These are phyloP conservation scores for Thelephora aurantiotincta DNA, from an alignment of 768 basidiomycete species.

Conservation along the genomic window DNA sequence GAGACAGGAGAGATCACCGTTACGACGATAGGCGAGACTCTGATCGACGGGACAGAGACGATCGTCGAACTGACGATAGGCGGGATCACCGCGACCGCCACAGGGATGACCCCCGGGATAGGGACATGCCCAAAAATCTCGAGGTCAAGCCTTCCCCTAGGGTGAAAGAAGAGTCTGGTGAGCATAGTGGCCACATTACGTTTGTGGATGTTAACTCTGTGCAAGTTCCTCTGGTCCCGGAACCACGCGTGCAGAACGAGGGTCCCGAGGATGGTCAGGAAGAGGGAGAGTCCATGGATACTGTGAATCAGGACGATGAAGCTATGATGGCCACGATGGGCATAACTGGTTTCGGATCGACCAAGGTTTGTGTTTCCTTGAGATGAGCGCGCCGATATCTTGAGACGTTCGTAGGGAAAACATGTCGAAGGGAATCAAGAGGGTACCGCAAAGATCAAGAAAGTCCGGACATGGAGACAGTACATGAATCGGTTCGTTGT, in stretches of 20 bases:
- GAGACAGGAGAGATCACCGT: conserved; percentile 8
- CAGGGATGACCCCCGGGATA: conserved; percentile 9
- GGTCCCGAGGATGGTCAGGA: conserved; percentile 35
- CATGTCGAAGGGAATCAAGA: conserved; percentile 76
- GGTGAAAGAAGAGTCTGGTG: conserved; percentile 4
- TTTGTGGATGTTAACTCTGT: conserved; percentile 24
- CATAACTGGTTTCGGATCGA: conserved; percentile 71
- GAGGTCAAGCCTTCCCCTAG: conserved; percentile 7
- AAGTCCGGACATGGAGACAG: conserved; percentile 86
- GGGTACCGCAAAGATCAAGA: conserved; percentile 52
- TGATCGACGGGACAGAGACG: conserved; percentile 6
- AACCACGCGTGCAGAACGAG: conserved; percentile 26
- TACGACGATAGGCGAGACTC: conserved; percentile 9
- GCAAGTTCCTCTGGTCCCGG: conserved; percentile 17
- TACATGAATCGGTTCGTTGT: conserved; percentile 83
- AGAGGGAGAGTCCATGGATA: conserved; percentile 34
- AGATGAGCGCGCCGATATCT: not conserved
- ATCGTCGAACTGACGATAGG: conserved; percentile 4
- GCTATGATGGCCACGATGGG: conserved; percentile 91
- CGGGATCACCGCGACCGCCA: conserved; percentile 5
- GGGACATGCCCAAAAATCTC: conserved; percentile 7
- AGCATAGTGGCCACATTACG: conserved; percentile 8
- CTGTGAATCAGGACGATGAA: conserved; percentile 52
- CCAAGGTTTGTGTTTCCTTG: conserved; percentile 44
- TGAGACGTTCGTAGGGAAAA: conserved; percentile 39